phyloP scores from a whole-genome alignment of 1,284 basidiomycete genomes.

The Takashimella koratensis region DNA sequence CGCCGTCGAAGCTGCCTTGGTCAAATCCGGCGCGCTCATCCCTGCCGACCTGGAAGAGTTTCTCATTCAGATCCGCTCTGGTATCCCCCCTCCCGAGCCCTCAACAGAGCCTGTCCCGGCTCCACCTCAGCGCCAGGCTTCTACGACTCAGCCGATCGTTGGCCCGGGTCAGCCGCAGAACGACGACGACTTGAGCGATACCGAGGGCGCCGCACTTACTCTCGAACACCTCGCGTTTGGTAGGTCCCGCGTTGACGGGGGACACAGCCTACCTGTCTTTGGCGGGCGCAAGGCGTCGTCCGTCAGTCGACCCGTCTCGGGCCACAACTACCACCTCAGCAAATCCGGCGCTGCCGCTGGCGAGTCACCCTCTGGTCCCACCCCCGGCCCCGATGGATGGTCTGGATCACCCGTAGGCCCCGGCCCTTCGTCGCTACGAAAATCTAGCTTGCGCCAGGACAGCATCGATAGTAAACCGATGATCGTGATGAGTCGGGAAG shows the following conservation, averaged over 20 bases:
- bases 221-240: conserved; percentile 50
- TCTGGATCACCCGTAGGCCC: not conserved
- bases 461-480: not conserved
- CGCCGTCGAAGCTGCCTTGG: conserved; percentile 44
- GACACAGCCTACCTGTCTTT: conserved; percentile 39
- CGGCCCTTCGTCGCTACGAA: not conserved
- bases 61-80: conserved; percentile 22
- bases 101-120: not conserved
- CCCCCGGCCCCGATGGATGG: not conserved
- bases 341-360: conserved; percentile 10
- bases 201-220: conserved; percentile 49
- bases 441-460: not conserved
- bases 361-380: conserved; percentile 5
- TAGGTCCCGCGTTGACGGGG: conserved; percentile 37
- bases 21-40: conserved; percentile 40
- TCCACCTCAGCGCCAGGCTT: not conserved
- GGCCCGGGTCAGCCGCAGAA: conserved; percentile 1
- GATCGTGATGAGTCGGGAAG: conserved; percentile 16
- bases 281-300: conserved; percentile 24
- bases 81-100: not conserved
- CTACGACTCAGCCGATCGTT: not conserved
- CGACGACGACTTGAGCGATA: conserved; percentile 41
- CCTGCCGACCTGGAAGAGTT: conserved; percentile 44
- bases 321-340: conserved; percentile 41
- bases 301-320: conserved; percentile 27